Evolutionary conservation across 805 yeast species (phyloP).

Genomic region (Candida nonsorbophila): DNA sequence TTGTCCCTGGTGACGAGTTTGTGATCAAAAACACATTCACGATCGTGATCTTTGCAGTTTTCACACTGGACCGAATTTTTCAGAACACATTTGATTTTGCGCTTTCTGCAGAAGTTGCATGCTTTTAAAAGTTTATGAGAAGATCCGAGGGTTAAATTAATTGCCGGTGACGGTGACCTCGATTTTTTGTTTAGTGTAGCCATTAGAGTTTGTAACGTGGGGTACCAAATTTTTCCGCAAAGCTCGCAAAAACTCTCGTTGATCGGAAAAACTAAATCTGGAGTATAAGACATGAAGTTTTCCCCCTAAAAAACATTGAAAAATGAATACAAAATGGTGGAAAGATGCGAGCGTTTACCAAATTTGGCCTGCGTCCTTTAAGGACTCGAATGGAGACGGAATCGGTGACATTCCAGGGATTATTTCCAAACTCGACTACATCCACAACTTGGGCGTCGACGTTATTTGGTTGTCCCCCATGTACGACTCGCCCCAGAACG

Average conservation of each 20-base stretch:
- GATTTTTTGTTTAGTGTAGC: conserved; percentile 1
- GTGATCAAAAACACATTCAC: conserved; percentile 14
- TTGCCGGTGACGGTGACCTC: too few relatives aligned
- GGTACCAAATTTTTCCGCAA: too few relatives aligned
- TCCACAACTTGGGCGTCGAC: conserved; percentile 47
- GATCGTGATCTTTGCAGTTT: conserved; percentile 9
- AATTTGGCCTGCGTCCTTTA: conserved; percentile 57
- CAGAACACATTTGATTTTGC: conserved; percentile 13
- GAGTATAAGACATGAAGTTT: too few relatives aligned
- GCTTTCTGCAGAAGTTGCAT: conserved; percentile 14
- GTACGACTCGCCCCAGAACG: conserved; percentile 55
- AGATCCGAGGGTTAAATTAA: too few relatives aligned
- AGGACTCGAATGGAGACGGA: conserved; percentile 57
- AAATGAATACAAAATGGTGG: too few relatives aligned
- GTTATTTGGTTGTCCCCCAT: conserved; percentile 56
- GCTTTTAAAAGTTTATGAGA: conserved; percentile 14
- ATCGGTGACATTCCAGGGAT: conserved; percentile 55
- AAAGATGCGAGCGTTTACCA: conserved; percentile 53
- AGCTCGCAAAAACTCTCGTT: too few relatives aligned
- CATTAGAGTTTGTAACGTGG: neutral
- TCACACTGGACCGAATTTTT: conserved; percentile 9
- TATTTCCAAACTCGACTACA: conserved; percentile 45
- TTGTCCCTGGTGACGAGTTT: conserved; percentile 6
- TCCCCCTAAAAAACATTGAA: too few relatives aligned
- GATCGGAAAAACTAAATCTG: too few relatives aligned